Base-by-base conservation (phyloP, 1,139 yeast genomes). In the Hyphopichia pseudoburtonii region DNA sequence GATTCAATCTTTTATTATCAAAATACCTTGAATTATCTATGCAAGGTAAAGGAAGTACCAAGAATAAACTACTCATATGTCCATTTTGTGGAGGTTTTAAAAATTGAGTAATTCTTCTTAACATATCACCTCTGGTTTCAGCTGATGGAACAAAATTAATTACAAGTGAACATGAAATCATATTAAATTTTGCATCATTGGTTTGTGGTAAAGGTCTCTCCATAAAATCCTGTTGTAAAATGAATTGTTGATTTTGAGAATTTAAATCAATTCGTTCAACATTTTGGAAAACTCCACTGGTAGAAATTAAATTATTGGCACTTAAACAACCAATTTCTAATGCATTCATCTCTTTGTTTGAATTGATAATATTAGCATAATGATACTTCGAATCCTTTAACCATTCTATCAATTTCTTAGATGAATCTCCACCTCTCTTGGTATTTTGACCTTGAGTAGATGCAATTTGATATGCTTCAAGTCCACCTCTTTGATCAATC, bases 21-120 rank as follows among this genome's bases (percentile, higher is more conserved):
- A 82, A 79, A 53, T 90, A 92, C 27, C 97, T 67, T 1, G 97
- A 89, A 56, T 90, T 89, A 7, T 66, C 57, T 1, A 88, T 68
- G 56, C 98, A 92, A 0, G 97, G 96, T 23, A 86, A 67, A 0
- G 98, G 98, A 6, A 90, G 64, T 2, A 92, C 97, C 12, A 92
- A 60, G 54, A 90, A 90, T 3, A 87, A 60, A 17, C 75, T 58
- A 17, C 70, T 54, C 33, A 52, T 21, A 7, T 46, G 35, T 3
- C 45, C 43, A 1, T 45, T 41, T 5, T 7, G 16, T 1, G 70
- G 70, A 1, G 51, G 48, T 31, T 63, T 64, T 34, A 88, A 62
- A 54, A 88, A 90, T 27, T 67, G 44, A 2, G 79, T 68, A 3
- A 88, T 76, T 41, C 86, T 59, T 23, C 53, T 48, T 44, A 89